Conservation (phyloP, 2,329 filamentous ascomycete genomes). For the Penicillium sp. region DNA sequence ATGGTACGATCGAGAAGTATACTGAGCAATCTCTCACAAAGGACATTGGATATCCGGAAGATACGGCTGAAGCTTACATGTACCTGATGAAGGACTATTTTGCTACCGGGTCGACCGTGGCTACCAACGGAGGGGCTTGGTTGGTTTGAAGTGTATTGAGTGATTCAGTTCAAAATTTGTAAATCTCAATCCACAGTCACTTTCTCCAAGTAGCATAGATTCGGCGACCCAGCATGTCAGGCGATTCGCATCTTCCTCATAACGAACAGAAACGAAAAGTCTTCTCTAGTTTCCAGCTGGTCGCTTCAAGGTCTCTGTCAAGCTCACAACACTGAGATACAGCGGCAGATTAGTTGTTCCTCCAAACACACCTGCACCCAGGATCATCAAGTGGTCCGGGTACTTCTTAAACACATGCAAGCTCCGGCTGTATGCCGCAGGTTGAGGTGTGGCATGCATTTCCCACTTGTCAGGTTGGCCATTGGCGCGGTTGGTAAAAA, state of each 20-base stretch:
- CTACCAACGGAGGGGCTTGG: constrained; percentile 40
- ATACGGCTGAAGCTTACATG: constrained; percentile 53
- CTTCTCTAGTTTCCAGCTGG: background rate
- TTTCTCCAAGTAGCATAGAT: no score
- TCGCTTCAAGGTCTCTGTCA: constrained; percentile 6
- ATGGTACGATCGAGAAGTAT: constrained; percentile 4
- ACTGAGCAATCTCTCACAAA: constrained; percentile 5
- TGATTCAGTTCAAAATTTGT: background rate
- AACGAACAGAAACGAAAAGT: background rate
- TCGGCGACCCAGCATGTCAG: no score
- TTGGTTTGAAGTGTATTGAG: constrained; percentile 6
- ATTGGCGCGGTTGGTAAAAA: constrained; percentile 49
- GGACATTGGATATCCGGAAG: constrained; percentile 40
- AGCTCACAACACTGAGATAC: constrained; percentile 10
- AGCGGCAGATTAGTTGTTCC: constrained; percentile 7
- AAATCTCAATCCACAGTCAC: no score
- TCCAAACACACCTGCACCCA: constrained; percentile 14
- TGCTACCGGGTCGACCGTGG: constrained; percentile 45
- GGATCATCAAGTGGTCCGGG: constrained; percentile 16
- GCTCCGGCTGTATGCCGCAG: constrained; percentile 32
- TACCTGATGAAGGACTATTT: constrained; percentile 42
- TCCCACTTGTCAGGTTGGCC: constrained; percentile 38
- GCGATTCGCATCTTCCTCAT: no score
- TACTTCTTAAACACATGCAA: constrained; percentile 18
- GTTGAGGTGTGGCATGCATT: constrained; percentile 12